Base-by-base conservation (phyloP, 139 green algal genomes). In the Coelastrella sp. region DNA sequence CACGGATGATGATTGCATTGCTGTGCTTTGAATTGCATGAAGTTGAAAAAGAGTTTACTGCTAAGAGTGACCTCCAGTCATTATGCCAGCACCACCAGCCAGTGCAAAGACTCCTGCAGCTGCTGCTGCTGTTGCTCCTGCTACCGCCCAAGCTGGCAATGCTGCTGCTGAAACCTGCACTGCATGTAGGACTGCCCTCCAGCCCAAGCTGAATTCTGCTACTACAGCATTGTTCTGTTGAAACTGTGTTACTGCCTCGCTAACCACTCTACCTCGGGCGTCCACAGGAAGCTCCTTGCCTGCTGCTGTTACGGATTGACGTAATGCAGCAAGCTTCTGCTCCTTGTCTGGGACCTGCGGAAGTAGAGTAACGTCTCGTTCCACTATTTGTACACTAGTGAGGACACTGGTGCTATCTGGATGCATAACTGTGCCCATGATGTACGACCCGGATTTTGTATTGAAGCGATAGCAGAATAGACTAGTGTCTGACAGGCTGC, bases 171-270 rank as follows among this genome's bases (percentile, higher is more conserved):
- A 34, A 38, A 75, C 25, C 38, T 66, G 40, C 62, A 71, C 7
- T 9, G 78, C 78, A 23, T 75, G 78, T 30, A 79, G 45, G 21
- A 79, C 43, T n/a, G 43, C 66, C 5, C 80, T 27, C 80, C 66
- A 78, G 19, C 80, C 80, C 43, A 79, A 6, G 5, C 34, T 57
- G 59, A 87, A 87, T 53, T 76, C 82, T 27, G 57, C 51, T 3
- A 87, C 82, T 3, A 87, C 82, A 25, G 82, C 71, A 40, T 87
- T 87, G 57, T 87, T 87, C 2, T 21, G 51, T 11, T 35, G 51
- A 30, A 87, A 87, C 59, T 87, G 82, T 43, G 81, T 45, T 0
- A 74, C 27, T 4, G 69, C 71, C n/a, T 87, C 53, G 4, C 37
- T n/a, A 4, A 87, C 30, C 11, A 75, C 30, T 2, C 37, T 2